phyloP scores from a whole-genome alignment of 2,329 filamentous ascomycete species.

The Cryphonectria carpinicola region DNA sequence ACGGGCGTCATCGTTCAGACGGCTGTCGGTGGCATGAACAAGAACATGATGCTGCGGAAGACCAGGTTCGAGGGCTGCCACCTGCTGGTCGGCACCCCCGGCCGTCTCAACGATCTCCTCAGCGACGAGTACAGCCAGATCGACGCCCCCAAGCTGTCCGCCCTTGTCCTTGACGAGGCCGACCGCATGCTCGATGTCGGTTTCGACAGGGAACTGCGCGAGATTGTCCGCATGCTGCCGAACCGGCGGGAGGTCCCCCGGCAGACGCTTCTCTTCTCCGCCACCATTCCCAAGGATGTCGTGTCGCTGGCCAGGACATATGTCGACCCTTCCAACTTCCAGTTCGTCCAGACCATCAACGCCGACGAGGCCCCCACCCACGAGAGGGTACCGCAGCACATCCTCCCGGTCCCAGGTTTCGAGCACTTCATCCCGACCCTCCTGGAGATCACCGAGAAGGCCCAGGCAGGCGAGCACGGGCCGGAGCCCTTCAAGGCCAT shows the following conservation, averaged over 20 bases:
- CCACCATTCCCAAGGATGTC: constrained; percentile 85
- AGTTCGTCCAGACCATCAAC: constrained; percentile 87
- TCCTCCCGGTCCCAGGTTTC: constrained; percentile 68
- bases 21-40: constrained; percentile 92
- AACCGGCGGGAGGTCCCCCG: constrained; percentile 64
- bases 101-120: constrained; percentile 82
- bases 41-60: constrained; percentile 66
- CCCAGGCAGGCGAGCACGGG: constrained; percentile 41
- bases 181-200: constrained; percentile 98
- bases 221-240: constrained; percentile 68
- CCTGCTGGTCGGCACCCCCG: constrained; percentile 87
- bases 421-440: constrained; percentile 78
- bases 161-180: constrained; percentile 93
- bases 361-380: constrained; percentile 86
- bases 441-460: constrained; percentile 71
- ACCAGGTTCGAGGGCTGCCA: constrained; percentile 82
- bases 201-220: constrained; percentile 67
- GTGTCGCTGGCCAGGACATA: constrained; percentile 76
- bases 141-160: constrained; percentile 79
- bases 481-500: constrained; percentile 88
- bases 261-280: constrained; percentile 94
- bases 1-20: constrained; percentile 71
- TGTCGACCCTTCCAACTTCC: constrained; percentile 78
- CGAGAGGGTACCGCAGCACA: constrained; percentile 78
- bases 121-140: constrained; percentile 67